Evolutionary conservation across 495 filamentous ascomycete species (phyloP), one percentile per base, ranked within the genome.

Genomic region (Aspergillus leporis): DNA sequence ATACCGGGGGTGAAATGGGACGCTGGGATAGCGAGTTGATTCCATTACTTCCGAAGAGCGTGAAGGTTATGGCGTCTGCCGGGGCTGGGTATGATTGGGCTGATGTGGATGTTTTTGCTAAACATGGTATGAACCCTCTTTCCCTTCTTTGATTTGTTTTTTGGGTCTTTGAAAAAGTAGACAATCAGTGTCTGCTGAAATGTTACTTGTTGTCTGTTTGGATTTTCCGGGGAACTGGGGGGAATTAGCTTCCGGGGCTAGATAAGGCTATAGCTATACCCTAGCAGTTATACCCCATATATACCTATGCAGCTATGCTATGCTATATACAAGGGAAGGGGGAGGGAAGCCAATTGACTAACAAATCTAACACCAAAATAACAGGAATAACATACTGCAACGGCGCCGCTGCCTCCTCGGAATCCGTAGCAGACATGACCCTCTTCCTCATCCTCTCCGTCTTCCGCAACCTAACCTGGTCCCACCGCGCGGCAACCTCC

Each of bases 81-180:
- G 90, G 88, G 13, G 86, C 89, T 14, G 89, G 87, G 4, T 91
- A 86, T 62, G 89, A 92, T 69, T 91, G 90, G 88, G 88, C 85
- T 32, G 86, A 93, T 66, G 86, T 84, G 21, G 78, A 83, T 66
- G 62, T 81, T n/a, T 67, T 92, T 59, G 89, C 85, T 6, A 80
- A 87, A 66, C 78, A 75, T 66, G 89, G 89, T 90, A 76, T 56
- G 80, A 4, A 16, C 4, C 28, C 10, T 38, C 38, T 49, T 40
- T 19, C 18, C 22, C 22, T 19, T 31, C 18, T 58, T 51, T 25
- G 4, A 10, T 43, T 23, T 51, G 5, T 21, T 34, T 13, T 18
- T 5, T 31, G 12, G 4, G 5, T 19, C 23, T 8, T 36, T 40
- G 12, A 7, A n/a, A n/a, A n/a, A n/a, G n/a, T n/a, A n/a, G n/a